phyloP scores from a whole-genome alignment of 192 early-diverging fungal genomes.

The Coemansia javaensis region DNA sequence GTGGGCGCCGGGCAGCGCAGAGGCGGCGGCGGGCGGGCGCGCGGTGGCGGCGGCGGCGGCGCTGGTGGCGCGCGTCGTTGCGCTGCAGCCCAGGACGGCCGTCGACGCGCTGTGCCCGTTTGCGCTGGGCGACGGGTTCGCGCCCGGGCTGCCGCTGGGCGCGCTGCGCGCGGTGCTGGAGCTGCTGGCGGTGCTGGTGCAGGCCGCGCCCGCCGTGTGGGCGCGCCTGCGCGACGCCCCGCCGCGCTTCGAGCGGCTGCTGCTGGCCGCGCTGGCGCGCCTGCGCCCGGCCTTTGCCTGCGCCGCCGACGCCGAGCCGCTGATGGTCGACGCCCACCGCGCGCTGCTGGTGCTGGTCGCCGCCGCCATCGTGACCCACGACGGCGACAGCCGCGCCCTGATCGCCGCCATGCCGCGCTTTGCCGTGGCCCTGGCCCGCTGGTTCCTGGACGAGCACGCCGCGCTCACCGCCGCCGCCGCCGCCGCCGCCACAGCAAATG shows the following conservation, averaged over 20 bases:
- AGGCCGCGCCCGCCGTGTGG: conserved; percentile 23
- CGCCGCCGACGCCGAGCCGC: conserved; percentile 8
- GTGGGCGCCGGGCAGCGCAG: background rate
- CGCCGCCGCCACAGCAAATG: too few relatives aligned
- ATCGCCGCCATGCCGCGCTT: conserved; percentile 26
- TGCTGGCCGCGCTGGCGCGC: conserved; percentile 14
- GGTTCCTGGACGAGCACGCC: conserved; percentile 40
- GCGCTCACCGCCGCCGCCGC: conserved; percentile 6
- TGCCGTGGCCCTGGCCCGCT: conserved; percentile 18
- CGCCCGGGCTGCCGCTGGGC: conserved; percentile 10
- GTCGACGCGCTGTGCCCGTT: conserved; percentile 15
- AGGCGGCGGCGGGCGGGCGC: conserved; percentile 5
- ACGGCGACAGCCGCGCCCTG: conserved; percentile 20
- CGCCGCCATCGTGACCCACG: conserved; percentile 25
- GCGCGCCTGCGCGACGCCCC: conserved; percentile 6
- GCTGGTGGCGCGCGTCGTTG: conserved; percentile 19
- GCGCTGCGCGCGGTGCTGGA: conserved; percentile 25
- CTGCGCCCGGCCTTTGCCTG: conserved; percentile 20
- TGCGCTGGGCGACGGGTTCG: conserved; percentile 2
- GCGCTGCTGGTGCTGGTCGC: conserved; percentile 33
- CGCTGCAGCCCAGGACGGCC: conserved; percentile 9
- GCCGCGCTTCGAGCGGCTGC: conserved; percentile 14
- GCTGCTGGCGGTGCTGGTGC: conserved; percentile 22
- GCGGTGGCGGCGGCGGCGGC: conserved; percentile 17
- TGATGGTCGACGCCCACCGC: conserved; percentile 29